phyloP scores from a whole-genome alignment of 1,284 basidiomycete genomes.

The Rhodotorula glutinis region DNA sequence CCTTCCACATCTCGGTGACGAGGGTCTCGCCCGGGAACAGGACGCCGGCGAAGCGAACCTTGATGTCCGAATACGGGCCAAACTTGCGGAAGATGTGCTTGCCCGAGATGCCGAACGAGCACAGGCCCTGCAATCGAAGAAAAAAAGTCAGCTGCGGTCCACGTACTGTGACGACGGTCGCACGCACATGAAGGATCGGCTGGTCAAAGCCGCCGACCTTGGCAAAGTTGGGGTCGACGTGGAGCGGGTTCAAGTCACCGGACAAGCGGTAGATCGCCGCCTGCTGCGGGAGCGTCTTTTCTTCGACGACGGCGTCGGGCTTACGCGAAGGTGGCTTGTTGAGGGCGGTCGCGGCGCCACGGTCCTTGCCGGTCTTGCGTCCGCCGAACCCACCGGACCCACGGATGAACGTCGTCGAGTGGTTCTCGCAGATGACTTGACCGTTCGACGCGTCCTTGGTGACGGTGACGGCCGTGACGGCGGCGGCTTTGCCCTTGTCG shows the following conservation, averaged over 20 bases:
- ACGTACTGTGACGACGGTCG: too few relatives aligned
- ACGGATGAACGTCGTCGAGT: slow-evolving; percentile 87
- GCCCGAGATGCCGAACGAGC: slow-evolving; percentile 89
- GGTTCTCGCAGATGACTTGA: slow-evolving; percentile 84
- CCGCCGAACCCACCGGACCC: slow-evolving; percentile 95
- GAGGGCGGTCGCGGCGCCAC: slow-evolving; percentile 79
- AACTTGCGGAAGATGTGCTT: slow-evolving; percentile 88
- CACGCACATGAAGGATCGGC: slow-evolving; percentile 54
- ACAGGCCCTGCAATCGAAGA: slow-evolving; percentile 58
- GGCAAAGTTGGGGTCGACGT: slow-evolving; percentile 86
- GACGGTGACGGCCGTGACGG: slow-evolving; percentile 72
- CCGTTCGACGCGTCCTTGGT: slow-evolving; percentile 77
- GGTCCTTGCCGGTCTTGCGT: slow-evolving; percentile 79
- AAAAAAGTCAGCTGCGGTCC: too few relatives aligned
- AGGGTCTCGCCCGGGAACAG: slow-evolving; percentile 95
- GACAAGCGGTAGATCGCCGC: slow-evolving; percentile 86
- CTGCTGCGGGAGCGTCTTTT: slow-evolving; percentile 75
- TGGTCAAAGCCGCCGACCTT: slow-evolving; percentile 90
- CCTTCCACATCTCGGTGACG: slow-evolving; percentile 96
- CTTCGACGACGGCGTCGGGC: slow-evolving; percentile 80
- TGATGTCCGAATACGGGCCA: slow-evolving; percentile 87
- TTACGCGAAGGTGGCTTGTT: slow-evolving; percentile 78
- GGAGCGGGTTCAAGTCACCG: slow-evolving; percentile 40
- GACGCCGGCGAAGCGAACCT: slow-evolving; percentile 87
- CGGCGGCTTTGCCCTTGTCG: slow-evolving; percentile 85